Base-by-base conservation (phyloP, 495 filamentous ascomycete genomes). In the Immersiella caudata region DNA sequence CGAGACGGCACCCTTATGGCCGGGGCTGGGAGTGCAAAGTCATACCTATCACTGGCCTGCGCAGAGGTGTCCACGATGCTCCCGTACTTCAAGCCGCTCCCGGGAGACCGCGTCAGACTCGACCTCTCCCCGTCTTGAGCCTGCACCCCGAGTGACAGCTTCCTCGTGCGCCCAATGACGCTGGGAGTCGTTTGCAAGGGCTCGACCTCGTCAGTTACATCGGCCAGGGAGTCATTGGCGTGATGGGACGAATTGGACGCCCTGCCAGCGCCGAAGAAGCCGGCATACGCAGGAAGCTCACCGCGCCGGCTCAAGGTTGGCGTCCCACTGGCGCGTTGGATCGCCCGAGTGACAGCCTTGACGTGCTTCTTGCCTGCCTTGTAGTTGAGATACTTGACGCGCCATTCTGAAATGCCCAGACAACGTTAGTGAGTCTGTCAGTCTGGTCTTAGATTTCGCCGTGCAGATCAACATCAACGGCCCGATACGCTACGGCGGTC, bases 281-380 rank as follows among this genome's bases (percentile, higher is more conserved):
- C 65, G 58, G 60, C 55, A 52, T 73, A 66, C 49, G 69, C 64
- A 50, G 64, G 73, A 64, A 67, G 64, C 50, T 66, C 66, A 29
- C 70, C 35, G 57, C 73, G 49, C 36, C 69, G 74, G 16, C 72
- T 68, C 29, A 75, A 51, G 20, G 75, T 78, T 67, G 82, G 87
- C 0, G 85, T 86, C 18, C 77, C 81, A 54, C 84, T 88, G 40
- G 86, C 89, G 56, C 87, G 85, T 62, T 85, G 81, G 69, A 92
- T 80, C 68, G 93, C 92, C 46, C 88, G 85, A n/a, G 85, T 76
- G 59, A 96, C 85, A 33, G 88, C 87, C 76, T 95, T 97, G 76
- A 97, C 82, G 76, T 92, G 90, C 80, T 97, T 96, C 78, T 97
- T 97, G 29, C 91, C 93, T 55, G 88, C 90, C 84, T 93, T 96